Base-by-base conservation (phyloP, 2,329 filamentous ascomycete species). In the Emydomyces testavorans region DNA sequence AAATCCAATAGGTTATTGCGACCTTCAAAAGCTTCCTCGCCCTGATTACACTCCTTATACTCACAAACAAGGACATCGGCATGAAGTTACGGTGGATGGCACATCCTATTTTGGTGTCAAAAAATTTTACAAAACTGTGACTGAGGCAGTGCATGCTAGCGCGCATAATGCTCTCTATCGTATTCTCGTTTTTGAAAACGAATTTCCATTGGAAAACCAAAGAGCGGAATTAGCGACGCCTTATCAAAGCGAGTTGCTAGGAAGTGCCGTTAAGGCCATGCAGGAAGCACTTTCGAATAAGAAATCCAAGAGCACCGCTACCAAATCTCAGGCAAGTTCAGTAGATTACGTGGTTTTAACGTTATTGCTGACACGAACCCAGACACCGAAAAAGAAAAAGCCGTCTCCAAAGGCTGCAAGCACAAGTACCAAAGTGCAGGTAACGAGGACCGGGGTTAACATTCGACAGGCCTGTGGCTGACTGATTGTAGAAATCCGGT, bases 81-180 rank as follows among this genome's bases (percentile, higher is more conserved):
- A 62, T 45, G 58, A 61, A 31, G 49, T 63, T 0, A 50, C 56
- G 8, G 48, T 65, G 3, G 48, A 44, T 1, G 51, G 49, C 4
- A 20, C 51, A 42, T 51, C 52, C 18, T 56, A 57, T 53, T 54
- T 57, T 42, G 50, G 54, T 2, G 11, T 43, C 13, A 20, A 56
- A 34, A 55, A 52, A 16, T 47, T 54, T 15, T 57, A 63, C 23
- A n/a, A 35, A n/a, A 51, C 36, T 1, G 54, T 58, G n/a, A 40
- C 38, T 2, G 54, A 60, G 11, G 63, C 62, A 1, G 53, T 53
- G n/a, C 59, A 62, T 20, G 55, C 55, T 1, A 56, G 56, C 16
- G 60, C 62, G 0, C 60, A 66, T 36, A 46, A 52, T 24, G 57
- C 58, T 10, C 26, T 66, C 15, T 53, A 63, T 32, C 23, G 28